These are phyloP conservation scores for Schoenoplectus tabernaemontani DNA, from an alignment of 202 grass and related monocot species.

Conservation along the genomic window DNA sequence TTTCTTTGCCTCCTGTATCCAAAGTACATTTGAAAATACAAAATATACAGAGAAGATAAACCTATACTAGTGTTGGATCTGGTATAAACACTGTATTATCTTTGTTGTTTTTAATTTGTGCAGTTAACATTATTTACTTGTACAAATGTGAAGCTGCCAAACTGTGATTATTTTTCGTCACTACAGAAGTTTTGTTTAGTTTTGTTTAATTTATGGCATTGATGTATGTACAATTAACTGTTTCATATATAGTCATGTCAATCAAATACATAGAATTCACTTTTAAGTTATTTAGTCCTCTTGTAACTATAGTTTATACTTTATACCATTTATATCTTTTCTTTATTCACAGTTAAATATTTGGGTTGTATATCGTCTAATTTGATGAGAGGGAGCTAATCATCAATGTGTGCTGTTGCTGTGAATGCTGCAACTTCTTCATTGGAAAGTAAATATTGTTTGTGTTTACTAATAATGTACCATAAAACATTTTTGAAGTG, in stretches of 20 bases:
- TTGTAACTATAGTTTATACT: neutral
- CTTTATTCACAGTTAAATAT: neutral
- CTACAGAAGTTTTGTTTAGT: neutral
- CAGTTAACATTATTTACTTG: neutral
- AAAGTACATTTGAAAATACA: constrained; percentile 13
- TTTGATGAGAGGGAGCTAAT: neutral
- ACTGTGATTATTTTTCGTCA: neutral
- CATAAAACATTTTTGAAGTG: neutral
- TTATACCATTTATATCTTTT: neutral
- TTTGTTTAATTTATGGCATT: neutral
- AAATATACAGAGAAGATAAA: neutral
- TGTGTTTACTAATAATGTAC: neutral
- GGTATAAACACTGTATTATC: constrained; percentile 2
- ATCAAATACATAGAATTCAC: neutral
- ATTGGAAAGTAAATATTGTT: neutral
- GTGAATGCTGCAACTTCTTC: neutral
- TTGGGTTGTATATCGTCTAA: neutral
- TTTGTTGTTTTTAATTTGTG: neutral
- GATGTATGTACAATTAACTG: neutral
- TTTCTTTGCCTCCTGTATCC: neutral
- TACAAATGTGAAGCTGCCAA: neutral
- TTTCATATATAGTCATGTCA: neutral
- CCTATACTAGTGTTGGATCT: constrained; percentile 11
- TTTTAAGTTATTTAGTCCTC: neutral
- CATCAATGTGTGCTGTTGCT: neutral